Conservation (phyloP, 257 asterid species). For the Vinca minor region DNA sequence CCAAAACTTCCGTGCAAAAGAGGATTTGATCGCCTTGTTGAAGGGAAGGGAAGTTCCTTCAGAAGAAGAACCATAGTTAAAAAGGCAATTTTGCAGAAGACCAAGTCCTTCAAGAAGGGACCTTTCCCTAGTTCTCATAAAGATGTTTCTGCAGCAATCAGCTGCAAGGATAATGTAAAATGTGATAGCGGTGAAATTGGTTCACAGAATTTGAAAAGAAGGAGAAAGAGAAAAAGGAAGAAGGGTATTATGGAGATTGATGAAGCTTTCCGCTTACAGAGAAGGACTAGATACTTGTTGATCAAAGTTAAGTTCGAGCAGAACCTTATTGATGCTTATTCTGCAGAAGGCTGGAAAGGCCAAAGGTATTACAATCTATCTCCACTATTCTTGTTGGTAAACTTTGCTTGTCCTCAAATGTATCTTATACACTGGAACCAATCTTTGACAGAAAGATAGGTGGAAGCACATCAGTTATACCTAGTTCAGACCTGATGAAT, state of each 20-base stretch:
- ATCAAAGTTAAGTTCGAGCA: constrained; percentile 88
- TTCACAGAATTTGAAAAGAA: constrained; percentile 31
- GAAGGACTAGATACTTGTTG: constrained; percentile 79
- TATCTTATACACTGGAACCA: neutral
- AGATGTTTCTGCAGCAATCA: constrained; percentile 17
- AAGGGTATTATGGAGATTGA: constrained; percentile 50
- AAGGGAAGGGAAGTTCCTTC: constrained; percentile 27
- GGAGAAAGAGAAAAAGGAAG: constrained; percentile 47
- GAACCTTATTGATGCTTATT: constrained; percentile 93
- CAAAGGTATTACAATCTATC: constrained; percentile 60
- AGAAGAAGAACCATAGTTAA: constrained; percentile 39
- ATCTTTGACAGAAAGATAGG: neutral
- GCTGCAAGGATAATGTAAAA: constrained; percentile 21
- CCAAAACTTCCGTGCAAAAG: constrained; percentile 26
- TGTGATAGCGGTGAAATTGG: constrained; percentile 26
- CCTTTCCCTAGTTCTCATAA: constrained; percentile 29
- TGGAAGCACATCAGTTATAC: neutral
- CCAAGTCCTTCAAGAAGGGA: constrained; percentile 39
- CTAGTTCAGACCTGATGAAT: neutral
- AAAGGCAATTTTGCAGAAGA: constrained; percentile 36
- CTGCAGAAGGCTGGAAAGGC: constrained; percentile 97
- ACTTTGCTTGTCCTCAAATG: neutral
- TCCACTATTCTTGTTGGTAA: constrained; percentile 9
- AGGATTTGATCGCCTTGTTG: constrained; percentile 20
- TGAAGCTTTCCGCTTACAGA: constrained; percentile 78